Base-by-base conservation (phyloP, 148 eudicot genomes). In the Pharnaceum exiguum region DNA sequence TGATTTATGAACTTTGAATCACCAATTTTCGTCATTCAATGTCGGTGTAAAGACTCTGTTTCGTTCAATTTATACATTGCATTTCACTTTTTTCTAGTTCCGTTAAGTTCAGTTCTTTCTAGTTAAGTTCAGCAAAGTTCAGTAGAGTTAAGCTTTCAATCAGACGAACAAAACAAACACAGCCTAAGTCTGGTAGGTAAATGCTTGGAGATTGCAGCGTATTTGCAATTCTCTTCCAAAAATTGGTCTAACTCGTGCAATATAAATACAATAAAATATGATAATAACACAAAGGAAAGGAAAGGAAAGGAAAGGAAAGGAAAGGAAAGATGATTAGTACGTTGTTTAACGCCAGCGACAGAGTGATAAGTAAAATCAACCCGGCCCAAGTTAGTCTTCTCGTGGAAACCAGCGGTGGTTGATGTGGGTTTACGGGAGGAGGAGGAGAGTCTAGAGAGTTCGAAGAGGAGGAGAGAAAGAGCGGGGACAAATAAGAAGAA, bases 281-380 rank as follows among this genome's bases (percentile, higher is more conserved):
- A 30, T 1, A 19, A 55, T 35, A 11, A 22, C n/a, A 13, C 8
- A 19, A 18, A 17, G 6, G 28, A 52, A 45, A 25, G 30, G 8
- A 24, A 27, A 3, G 5, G 2, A 5, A 13, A 46, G n/a, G n/a
- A n/a, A n/a, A n/a, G n/a, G n/a, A 29, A 6, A 13, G 10, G 10
- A 45, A 18, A 31, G 31, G 7, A 2, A 25, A 31, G 44, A 2
- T 6, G 10, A 70, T 87, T 85, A n/a, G n/a, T 62, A 83, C 96
- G 86, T 67, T 89, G 65, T 71, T 74, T 85, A 35, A 77, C 87
- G 52, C 96, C 94, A 32, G 72, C 75, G 49, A 82, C 75, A 48
- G 77, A 62, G 26, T 62, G 79, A 48, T 84, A 78, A 2, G 66
- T 59, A 18, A 82, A 85, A 72, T 87, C 87, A 8, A 84, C 63